Evolutionary conservation across 495 filamentous ascomycete species (phyloP).

Genomic region (Penicillium argentinense): DNA sequence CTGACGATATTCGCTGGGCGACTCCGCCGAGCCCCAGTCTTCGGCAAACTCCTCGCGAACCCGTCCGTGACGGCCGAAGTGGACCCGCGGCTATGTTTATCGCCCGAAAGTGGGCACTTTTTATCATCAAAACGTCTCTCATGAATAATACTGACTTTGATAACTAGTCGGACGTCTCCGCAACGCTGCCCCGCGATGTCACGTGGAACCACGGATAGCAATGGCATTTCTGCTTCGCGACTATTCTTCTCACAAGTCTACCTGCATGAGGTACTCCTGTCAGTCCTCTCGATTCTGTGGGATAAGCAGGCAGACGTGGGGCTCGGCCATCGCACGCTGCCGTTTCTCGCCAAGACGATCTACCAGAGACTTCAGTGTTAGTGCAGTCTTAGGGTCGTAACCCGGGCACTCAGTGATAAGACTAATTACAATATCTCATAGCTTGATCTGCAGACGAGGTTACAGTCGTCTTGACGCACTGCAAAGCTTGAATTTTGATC

Average conservation of each 20-base stretch:
- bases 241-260: background rate
- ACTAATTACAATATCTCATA: too few species aligned
- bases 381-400: too few species aligned
- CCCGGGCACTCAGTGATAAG: too few species aligned
- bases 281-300: too few species aligned
- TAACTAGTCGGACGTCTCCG: conserved; percentile 17
- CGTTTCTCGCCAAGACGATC: conserved; percentile 13
- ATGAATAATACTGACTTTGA: conserved; percentile 22
- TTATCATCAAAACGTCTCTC: conserved; percentile 14
- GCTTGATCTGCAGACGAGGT: too few species aligned
- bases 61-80: background rate
- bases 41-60: conserved; percentile 5
- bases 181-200: conserved; percentile 22
- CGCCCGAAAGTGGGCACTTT: conserved; percentile 6
- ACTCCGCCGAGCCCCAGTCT: conserved; percentile 11
- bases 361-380: too few species aligned
- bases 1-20: too few species aligned
- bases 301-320: too few species aligned
- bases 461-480: too few species aligned
- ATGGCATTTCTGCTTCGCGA: background rate
- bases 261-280: too few species aligned
- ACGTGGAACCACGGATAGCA: conserved; percentile 10
- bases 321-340: too few species aligned
- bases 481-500: too few species aligned
- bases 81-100: background rate